Evolutionary conservation across 805 yeast species (phyloP), one percentile per base, ranked within the genome.

Genomic region (Candida easanensis): DNA sequence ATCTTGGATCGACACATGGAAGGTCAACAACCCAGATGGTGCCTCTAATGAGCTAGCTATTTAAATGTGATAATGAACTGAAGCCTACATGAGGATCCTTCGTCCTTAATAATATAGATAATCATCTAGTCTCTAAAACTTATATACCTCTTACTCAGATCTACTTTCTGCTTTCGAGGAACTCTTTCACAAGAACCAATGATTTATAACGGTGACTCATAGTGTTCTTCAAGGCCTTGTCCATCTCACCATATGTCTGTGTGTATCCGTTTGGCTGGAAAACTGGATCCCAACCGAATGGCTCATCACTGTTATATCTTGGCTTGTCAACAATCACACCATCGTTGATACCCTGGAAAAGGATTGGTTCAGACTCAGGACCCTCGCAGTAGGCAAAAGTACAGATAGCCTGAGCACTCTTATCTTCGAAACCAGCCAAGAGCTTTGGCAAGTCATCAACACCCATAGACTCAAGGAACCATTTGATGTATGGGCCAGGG

Each of bases 401-500:
- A 54, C 97, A 88, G 39, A 88, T 78, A 1, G 98, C 97, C 47
- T 79, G 75, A 6, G 97, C 99, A 3, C 80, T 65, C 60, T 88
- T 88, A 62, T 88, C 87, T 38, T 84, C 90, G 60, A 85, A 93
- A 28, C 87, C 87, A 47, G 69, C 79, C 32, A 95, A 69, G 82
- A 91, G 74, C 55, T 84, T 80, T 45, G 82, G 85, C 42, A 91
- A 67, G 2, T 91, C 91, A 13, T 77, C 78, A 26, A 86, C 73
- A 0, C 97, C 97, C 51, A 90, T 62, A 13, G 77, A 65, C 49
- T 80, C 70, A 35, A 88, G 74, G 65, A 93, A 93, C 99, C 99
- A 91, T 64, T 91, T 91, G 65, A 81, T 78, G 52, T 88, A 88
- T 1, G 98, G 98, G 19, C 99, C 99, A 4, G 99, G 99, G 38